These are phyloP conservation scores for Fraxinus floribunda DNA, from an alignment of 305 asterid genomes.

Conservation along the genomic window DNA sequence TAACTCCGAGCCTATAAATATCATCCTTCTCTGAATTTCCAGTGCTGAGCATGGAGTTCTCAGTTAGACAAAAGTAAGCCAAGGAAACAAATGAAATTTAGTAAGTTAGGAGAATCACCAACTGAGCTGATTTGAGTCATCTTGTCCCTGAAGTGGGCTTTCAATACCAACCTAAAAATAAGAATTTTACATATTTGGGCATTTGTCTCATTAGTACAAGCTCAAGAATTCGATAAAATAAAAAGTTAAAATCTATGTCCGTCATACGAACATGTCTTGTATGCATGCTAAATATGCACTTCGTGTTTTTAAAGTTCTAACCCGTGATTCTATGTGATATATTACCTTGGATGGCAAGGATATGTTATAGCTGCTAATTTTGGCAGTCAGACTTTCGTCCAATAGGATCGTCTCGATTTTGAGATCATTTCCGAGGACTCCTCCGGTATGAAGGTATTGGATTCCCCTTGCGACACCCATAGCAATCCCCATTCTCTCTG, in stretches of 20 bases:
- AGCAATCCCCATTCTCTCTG: constrained; percentile 78
- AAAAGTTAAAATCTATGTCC: not conserved
- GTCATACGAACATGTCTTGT: not conserved
- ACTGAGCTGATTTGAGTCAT: not conserved
- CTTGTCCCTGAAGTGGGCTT: constrained; percentile 36
- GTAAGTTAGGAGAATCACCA: not conserved
- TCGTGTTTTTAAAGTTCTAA: not conserved
- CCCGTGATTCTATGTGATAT: not conserved
- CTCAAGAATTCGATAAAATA: not conserved
- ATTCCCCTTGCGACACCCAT: constrained; percentile 88
- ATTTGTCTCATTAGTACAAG: not conserved
- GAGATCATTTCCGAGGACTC: constrained; percentile 71
- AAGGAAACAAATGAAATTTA: not conserved
- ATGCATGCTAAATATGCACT: not conserved
- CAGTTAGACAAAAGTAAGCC: not conserved
- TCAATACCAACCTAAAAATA: constrained; percentile 64
- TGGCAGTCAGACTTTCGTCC: constrained; percentile 72
- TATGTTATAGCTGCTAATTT: constrained; percentile 79
- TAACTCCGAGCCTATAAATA: constrained; percentile 71
- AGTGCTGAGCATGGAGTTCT: not conserved
- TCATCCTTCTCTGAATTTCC: constrained; percentile 76
- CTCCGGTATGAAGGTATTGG: constrained; percentile 78
- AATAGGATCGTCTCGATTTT: constrained; percentile 69
- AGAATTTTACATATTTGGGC: not conserved
- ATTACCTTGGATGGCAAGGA: constrained; percentile 75